phyloP scores from a whole-genome alignment of 2,329 filamentous ascomycete genomes.

The Aureobasidium sp. region DNA sequence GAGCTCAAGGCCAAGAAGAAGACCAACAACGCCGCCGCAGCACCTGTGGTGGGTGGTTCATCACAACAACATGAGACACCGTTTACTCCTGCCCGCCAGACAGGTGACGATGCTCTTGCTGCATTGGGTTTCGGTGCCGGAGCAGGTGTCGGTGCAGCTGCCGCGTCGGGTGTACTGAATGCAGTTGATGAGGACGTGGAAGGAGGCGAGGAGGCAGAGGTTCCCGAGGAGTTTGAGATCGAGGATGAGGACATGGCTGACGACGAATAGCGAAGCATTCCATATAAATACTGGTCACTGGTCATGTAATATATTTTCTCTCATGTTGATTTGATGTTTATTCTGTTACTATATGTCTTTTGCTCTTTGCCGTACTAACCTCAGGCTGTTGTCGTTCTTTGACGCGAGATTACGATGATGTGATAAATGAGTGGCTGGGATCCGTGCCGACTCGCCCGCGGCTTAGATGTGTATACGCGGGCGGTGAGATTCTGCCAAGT shows the following conservation, averaged over 20 bases:
- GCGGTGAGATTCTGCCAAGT: not conserved
- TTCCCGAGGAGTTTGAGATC: slow-evolving; percentile 72
- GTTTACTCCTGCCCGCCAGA: slow-evolving; percentile 22
- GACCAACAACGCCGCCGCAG: slow-evolving; percentile 39
- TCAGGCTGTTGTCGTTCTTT: not conserved
- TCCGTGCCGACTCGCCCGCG: no score
- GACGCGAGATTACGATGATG: no score
- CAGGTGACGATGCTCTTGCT: slow-evolving; percentile 33
- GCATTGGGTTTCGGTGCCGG: slow-evolving; percentile 36
- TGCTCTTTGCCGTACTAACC: no score
- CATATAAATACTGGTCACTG: not conserved
- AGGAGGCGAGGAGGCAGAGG: slow-evolving; percentile 62
- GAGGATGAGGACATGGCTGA: slow-evolving; percentile 48
- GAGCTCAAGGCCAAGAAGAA: slow-evolving; percentile 89
- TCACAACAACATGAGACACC: slow-evolving; percentile 22
- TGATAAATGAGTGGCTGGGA: no score
- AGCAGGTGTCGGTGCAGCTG: slow-evolving; percentile 26
- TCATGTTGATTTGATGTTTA: not conserved
- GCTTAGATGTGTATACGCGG: not conserved
- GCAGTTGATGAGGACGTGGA: slow-evolving; percentile 81
- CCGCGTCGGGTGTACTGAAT: slow-evolving; percentile 68
- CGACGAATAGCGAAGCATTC: not conserved
- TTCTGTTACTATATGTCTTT: no score
- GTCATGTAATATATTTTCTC: slow-evolving; percentile 6
- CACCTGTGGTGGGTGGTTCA: slow-evolving; percentile 35